Conservation (phyloP, 768 basidiomycete genomes). For the Termitomyces sp. region DNA sequence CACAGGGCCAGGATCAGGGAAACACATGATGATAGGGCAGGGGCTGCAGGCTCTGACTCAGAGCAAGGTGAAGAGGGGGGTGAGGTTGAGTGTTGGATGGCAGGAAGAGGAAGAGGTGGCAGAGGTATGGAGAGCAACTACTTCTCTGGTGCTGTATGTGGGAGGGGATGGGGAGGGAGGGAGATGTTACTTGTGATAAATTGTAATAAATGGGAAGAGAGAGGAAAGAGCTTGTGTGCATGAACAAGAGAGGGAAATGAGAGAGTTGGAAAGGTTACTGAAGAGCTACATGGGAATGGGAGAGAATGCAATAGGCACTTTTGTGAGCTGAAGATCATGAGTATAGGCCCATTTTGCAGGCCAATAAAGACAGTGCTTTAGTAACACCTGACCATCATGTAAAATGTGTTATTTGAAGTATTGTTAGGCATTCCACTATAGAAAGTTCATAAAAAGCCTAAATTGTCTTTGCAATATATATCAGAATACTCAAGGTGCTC, state of each 20-base stretch:
- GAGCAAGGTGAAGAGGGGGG: slow-evolving; percentile 7
- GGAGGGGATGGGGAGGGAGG: background rate
- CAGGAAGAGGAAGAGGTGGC: slow-evolving; percentile 3
- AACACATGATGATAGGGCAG: slow-evolving; percentile 59
- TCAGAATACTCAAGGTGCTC: too few relatives aligned
- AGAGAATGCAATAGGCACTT: slow-evolving; percentile 12
- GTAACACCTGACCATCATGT: slow-evolving; percentile 6
- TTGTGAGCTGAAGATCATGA: slow-evolving; percentile 1
- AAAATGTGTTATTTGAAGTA: too few relatives aligned
- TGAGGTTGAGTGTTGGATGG: slow-evolving; percentile 12
- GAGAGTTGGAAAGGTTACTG: slow-evolving; percentile 14
- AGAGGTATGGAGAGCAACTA: slow-evolving; percentile 6
- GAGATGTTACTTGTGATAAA: background rate
- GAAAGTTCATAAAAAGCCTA: too few relatives aligned
- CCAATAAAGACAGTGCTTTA: background rate
- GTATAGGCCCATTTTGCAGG: background rate
- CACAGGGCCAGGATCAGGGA: slow-evolving; percentile 3
- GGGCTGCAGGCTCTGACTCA: slow-evolving; percentile 50
- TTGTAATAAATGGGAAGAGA: background rate
- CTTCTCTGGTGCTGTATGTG: background rate
- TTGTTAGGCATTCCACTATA: too few relatives aligned
- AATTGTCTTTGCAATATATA: too few relatives aligned
- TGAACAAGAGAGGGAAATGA: slow-evolving; percentile 8
- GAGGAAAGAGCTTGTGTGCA: background rate
- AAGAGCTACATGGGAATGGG: slow-evolving; percentile 5